Conservation (phyloP, 352 stramenopile species). For the Thalassiosira mediterranea region DNA sequence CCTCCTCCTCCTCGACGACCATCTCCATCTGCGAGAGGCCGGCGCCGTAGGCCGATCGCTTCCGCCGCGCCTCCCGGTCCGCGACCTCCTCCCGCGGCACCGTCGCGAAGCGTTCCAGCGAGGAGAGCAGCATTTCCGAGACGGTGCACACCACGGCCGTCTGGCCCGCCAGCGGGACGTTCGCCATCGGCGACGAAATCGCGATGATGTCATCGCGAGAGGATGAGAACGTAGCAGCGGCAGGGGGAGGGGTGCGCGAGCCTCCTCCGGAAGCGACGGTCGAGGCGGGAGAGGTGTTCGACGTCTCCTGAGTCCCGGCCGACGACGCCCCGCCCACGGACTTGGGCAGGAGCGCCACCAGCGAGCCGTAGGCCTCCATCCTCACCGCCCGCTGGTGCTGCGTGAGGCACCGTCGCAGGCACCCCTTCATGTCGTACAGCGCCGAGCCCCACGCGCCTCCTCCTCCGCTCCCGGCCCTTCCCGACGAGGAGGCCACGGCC, state of each 20-base stretch:
- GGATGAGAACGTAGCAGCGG: slow-evolving; percentile 1
- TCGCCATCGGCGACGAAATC: slow-evolving; percentile 9
- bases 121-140: slow-evolving; percentile 30
- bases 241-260: slow-evolving; percentile 34
- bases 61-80: slow-evolving; percentile 30
- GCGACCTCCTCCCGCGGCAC: slow-evolving; percentile 36
- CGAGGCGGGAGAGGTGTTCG: slow-evolving; percentile 65
- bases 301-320: slow-evolving; percentile 36
- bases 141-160: slow-evolving; percentile 23
- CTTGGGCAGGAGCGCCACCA: slow-evolving; percentile 35
- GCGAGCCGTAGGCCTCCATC: slow-evolving; percentile 45
- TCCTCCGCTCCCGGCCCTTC: slow-evolving; percentile 1
- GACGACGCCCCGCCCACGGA: not conserved
- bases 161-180: slow-evolving; percentile 16
- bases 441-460: slow-evolving; percentile 24
- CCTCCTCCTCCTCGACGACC: slow-evolving; percentile 17
- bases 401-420: slow-evolving; percentile 45
- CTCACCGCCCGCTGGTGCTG: slow-evolving; percentile 47
- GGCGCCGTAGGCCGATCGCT: slow-evolving; percentile 26
- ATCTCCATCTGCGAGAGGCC: slow-evolving; percentile 45
- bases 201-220: too few species aligned
- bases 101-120: slow-evolving; percentile 45
- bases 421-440: slow-evolving; percentile 42
- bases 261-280: slow-evolving; percentile 76
- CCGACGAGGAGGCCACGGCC: slow-evolving; percentile 18